Evolutionary conservation across 768 basidiomycete species (phyloP).

Genomic region (Russula vinacea): DNA sequence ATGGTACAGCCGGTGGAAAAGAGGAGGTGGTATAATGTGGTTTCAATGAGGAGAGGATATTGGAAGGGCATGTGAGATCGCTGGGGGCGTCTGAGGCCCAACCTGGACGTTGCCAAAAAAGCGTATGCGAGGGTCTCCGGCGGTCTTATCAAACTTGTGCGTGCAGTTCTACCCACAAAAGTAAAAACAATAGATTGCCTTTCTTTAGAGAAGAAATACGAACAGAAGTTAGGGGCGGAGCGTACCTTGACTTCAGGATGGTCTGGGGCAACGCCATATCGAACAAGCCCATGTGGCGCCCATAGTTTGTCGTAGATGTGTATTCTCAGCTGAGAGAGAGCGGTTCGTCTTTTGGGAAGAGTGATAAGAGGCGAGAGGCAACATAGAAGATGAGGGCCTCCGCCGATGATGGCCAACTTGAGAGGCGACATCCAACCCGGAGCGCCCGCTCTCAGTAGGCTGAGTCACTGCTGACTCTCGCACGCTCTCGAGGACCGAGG

Average conservation of each 20-base stretch:
- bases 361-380: slow-evolving; percentile 77
- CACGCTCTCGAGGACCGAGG: too few species aligned
- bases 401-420: slow-evolving; percentile 90
- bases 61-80: slow-evolving; percentile 51
- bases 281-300: slow-evolving; percentile 90
- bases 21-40: slow-evolving; percentile 81
- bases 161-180: slow-evolving; percentile 73
- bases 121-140: slow-evolving; percentile 72
- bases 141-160: slow-evolving; percentile 85
- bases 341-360: slow-evolving; percentile 45
- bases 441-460: too few species aligned
- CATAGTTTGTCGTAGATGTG: slow-evolving; percentile 92
- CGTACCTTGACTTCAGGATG: slow-evolving; percentile 95
- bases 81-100: slow-evolving; percentile 35
- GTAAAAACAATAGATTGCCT: not conserved
- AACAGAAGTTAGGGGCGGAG: not conserved
- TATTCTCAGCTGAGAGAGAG: slow-evolving; percentile 47
- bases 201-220: not conserved
- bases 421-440: slow-evolving; percentile 36
- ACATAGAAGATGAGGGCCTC: slow-evolving; percentile 97
- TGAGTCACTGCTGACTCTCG: too few species aligned
- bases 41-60: slow-evolving; percentile 62
- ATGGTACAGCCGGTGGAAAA: slow-evolving; percentile 83
- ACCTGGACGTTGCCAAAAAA: slow-evolving; percentile 92
- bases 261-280: slow-evolving; percentile 97